Percentiles rank a stretch among this genome's conserved stretches.
phyloP scores from a whole-genome alignment of 2,329 filamentous ascomycete species.

The Exophiala alcalophila region DNA sequence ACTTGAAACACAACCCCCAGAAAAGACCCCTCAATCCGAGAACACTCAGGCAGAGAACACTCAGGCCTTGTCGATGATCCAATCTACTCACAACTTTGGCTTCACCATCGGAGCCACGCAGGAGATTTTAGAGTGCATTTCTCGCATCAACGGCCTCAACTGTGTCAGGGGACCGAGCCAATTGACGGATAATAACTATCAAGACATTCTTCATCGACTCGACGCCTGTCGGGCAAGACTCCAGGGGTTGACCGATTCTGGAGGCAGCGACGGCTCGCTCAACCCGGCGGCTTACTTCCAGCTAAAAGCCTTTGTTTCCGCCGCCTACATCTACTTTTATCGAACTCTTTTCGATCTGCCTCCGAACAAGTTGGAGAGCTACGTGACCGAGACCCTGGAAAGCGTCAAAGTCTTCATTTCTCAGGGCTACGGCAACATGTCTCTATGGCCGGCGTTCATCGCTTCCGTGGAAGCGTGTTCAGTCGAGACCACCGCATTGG shows the following conservation, averaged over 20 bases:
- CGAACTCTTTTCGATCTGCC: conserved; percentile 23
- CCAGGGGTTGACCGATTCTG: no score
- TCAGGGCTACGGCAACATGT: conserved; percentile 23
- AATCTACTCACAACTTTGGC: conserved; percentile 13
- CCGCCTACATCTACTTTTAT: conserved; percentile 28
- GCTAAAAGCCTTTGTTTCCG: conserved; percentile 22
- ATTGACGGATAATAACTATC: not conserved
- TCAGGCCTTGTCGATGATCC: not conserved
- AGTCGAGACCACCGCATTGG: conserved; percentile 10
- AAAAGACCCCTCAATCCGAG: no score
- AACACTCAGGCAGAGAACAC: not conserved
- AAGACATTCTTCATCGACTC: not conserved
- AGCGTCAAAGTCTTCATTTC: conserved; percentile 18
- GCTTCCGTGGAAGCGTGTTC: conserved; percentile 28
- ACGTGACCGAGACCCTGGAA: conserved; percentile 21
- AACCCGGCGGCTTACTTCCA: conserved; percentile 17
- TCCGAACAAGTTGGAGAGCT: conserved; percentile 16
- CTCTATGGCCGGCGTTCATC: conserved; percentile 30
- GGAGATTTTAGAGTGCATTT: conserved; percentile 23
- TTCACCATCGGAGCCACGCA: conserved; percentile 27
- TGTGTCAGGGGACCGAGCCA: not conserved
- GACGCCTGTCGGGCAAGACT: not conserved
- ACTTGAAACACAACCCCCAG: no score
- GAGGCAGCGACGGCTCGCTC: no score
- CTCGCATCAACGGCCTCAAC: conserved; percentile 16